Percentiles rank a stretch among this genome's conserved stretches.
Evolutionary conservation across 1,139 yeast species (phyloP).

Genomic region (Candida tropicalis): DNA sequence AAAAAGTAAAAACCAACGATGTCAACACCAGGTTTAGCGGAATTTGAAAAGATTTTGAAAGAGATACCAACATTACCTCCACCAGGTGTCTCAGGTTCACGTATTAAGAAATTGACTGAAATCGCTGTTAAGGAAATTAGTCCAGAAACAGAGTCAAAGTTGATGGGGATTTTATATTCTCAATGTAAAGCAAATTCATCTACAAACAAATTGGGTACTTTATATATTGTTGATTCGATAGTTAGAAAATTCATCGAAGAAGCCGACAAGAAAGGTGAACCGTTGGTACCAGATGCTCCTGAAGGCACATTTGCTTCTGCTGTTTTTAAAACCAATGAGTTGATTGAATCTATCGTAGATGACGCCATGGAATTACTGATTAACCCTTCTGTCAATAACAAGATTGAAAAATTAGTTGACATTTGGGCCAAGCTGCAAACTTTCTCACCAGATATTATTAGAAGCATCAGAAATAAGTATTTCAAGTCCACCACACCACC

Average conservation of each 20-base stretch:
- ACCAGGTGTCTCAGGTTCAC: constrained; percentile 94
- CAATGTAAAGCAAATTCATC: constrained; percentile 77
- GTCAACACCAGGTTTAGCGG: constrained; percentile 40
- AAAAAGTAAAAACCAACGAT: constrained; percentile 1
- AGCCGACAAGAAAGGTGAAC: constrained; percentile 57
- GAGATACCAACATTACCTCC: constrained; percentile 79
- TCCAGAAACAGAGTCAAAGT: constrained; percentile 50
- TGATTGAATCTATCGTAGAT: constrained; percentile 60
- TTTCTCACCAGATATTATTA: constrained; percentile 59
- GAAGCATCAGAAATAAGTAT: constrained; percentile 59
- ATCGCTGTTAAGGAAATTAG: constrained; percentile 68
- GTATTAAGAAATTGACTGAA: constrained; percentile 83
- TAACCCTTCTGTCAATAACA: constrained; percentile 59
- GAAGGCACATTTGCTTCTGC: constrained; percentile 81
- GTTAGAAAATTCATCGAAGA: constrained; percentile 85
- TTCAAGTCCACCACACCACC: constrained; percentile 61
- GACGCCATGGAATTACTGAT: constrained; percentile 59
- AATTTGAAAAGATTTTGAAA: constrained; percentile 69
- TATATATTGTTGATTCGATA: constrained; percentile 90
- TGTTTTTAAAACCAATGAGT: constrained; percentile 58
- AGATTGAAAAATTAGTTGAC: constrained; percentile 80
- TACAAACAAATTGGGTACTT: constrained; percentile 84
- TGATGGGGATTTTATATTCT: constrained; percentile 61
- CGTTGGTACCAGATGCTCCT: constrained; percentile 48
- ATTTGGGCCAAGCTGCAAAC: constrained; percentile 92